A percentile compares a stretch with the other conserved stretches of the same genome.
Conservation (phyloP, 768 basidiomycete species). For the Suillus alpinus region DNA sequence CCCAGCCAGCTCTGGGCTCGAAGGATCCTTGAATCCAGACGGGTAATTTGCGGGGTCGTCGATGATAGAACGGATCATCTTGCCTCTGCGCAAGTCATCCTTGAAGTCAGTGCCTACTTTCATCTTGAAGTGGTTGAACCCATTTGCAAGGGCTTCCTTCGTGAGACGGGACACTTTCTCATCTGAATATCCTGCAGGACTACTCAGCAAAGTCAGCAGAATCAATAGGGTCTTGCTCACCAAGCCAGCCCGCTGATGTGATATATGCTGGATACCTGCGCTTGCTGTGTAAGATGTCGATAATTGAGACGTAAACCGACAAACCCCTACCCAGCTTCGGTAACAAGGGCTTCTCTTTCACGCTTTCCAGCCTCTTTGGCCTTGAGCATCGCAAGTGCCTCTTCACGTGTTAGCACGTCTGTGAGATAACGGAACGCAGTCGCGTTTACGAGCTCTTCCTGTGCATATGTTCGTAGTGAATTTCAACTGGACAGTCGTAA, state of each 20-base stretch:
- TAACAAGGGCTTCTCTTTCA: constrained; percentile 74
- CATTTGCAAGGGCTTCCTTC: constrained; percentile 76
- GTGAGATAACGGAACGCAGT: constrained; percentile 88
- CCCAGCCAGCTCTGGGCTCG: constrained; percentile 60
- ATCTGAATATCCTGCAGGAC: constrained; percentile 71
- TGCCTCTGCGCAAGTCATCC: constrained; percentile 83
- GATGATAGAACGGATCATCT: constrained; percentile 90
- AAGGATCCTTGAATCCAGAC: constrained; percentile 51
- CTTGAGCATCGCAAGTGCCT: constrained; percentile 81
- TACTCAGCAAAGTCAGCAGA: constrained; percentile 10
- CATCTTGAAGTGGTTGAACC: constrained; percentile 99
- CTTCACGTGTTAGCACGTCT: constrained; percentile 88
- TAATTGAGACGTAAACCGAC: not conserved
- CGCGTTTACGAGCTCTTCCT: constrained; percentile 79
- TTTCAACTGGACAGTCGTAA: not conserved
- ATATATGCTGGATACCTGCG: constrained; percentile 89
- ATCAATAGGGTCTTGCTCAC: constrained; percentile 28
- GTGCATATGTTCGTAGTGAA: not conserved
- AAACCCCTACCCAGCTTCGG: constrained; percentile 53
- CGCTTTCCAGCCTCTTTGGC: constrained; percentile 73
- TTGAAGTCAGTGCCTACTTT: constrained; percentile 88
- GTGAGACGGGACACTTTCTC: constrained; percentile 89
- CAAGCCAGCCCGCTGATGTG: constrained; percentile 91
- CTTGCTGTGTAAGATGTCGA: not conserved
- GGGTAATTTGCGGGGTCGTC: constrained; percentile 88